Evolutionary conservation across 2,329 filamentous ascomycete species (phyloP), one percentile per base, ranked within the genome.

Genomic region (Monilinia aucupariae): DNA sequence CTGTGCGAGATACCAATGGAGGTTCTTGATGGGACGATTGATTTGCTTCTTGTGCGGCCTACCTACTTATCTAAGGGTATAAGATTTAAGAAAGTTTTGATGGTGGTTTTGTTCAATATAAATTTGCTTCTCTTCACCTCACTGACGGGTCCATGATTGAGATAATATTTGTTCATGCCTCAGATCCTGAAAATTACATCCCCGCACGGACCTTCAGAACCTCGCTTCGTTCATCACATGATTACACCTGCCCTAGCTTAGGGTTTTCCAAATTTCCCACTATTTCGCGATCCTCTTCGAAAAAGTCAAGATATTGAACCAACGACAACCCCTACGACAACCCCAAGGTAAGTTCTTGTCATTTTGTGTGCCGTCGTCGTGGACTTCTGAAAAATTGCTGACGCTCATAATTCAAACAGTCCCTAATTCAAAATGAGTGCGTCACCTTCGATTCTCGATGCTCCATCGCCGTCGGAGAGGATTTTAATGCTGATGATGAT

Each of bases 401-500:
- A 64, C 52, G 17, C 55, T 43, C 12, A 32, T 22, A 30, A 30
- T 4, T 52, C 59, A 45, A 39, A 30, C 62, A 72, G 70, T 69
- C 66, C 67, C 67, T 71, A 67, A 69, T 64, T 68, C 71, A 74
- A 71, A 67, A 74, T 74, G 72, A 74, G 72, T 74, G 71, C 66
- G 72, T 67, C 48, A 53, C 59, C 58, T 25, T 41, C 55, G 61
- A 60, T 48, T 47, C 39, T 37, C 64, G 58, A 45, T 48, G 15
- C 12, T 20, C 39, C 5, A 47, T 53, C 54, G 39, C 64, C 39
- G 55, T 70, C 62, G 4, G 13, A 13, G 39, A 54, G 59, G 27
- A 61, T 27, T 25, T 39, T 4, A 64, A 63, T 41, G 52, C 49
- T 61, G 49, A 52, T 43, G 47, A 61, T 51, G 39, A 34, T 61